These are phyloP conservation scores for Orbilia brochopaga DNA, from an alignment of 2,329 filamentous ascomycete species.

Conservation along the genomic window DNA sequence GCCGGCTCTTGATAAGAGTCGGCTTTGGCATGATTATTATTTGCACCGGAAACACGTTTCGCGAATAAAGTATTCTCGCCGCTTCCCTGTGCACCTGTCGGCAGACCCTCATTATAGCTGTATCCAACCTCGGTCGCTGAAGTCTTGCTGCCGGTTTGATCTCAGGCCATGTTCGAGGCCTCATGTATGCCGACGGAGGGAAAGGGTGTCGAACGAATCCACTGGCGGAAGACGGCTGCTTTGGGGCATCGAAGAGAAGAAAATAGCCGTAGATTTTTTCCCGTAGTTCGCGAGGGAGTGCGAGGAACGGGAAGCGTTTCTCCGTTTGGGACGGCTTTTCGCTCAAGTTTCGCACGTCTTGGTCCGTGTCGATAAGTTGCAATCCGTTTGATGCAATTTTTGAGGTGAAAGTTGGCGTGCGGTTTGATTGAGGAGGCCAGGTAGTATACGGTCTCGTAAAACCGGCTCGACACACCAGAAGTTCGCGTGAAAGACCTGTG, in stretches of 20 bases:
- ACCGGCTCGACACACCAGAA: too few species aligned
- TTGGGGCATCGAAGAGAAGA: conserved; percentile 4
- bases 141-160: not conserved
- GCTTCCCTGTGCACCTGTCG: not conserved
- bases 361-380: not conserved
- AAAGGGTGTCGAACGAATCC: not conserved
- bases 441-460: too few species aligned
- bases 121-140: not conserved
- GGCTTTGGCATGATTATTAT: too few species aligned
- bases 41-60: not conserved
- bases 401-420: too few species aligned
- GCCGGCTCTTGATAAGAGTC: too few species aligned
- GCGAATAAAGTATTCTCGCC: not conserved
- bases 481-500: too few species aligned
- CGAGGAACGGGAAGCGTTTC: conserved; percentile 2
- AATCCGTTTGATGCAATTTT: too few species aligned
- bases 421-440: too few species aligned
- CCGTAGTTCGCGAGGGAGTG: conserved; percentile 16
- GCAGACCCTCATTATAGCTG: not conserved
- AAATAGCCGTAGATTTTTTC: conserved; percentile 18
- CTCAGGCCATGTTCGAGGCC: not conserved
- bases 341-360: not conserved
- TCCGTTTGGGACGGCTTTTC: not conserved
- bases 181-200: not conserved
- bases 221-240: not conserved